Base-by-base conservation (phyloP, 495 filamentous ascomycete species). In the Hyaloscypha bicolor region DNA sequence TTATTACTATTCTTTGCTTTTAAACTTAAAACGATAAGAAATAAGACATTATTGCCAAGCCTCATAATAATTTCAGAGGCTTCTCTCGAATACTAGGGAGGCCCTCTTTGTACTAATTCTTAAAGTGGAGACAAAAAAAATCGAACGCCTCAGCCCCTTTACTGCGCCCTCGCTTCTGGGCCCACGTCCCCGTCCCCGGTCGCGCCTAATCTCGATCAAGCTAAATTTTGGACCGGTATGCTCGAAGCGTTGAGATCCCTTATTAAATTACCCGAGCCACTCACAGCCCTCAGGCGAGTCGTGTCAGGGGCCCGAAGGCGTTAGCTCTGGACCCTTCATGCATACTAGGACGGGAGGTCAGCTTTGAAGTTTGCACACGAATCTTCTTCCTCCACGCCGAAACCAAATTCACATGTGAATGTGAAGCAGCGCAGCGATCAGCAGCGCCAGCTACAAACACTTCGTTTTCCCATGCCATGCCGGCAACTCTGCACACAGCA, bases 321-420 rank as follows among this genome's bases (percentile, higher is more conserved):
- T 61, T 45, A 39, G 37, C 19, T 2, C 21, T 21, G 35, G 59
- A 61, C 59, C 59, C 59, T 61, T 42, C 33, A 48, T 61, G 59
- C 59, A 61, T 32, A 61, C 37, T 25, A 0, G 21, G n/a, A 11
- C 53, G 53, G 9, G 37, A 32, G 22, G 3, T 1, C 35, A 8
- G 35, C 35, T 37, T 37, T n/a, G n/a, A n/a, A n/a, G n/a, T n/a
- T 25, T 25, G 25, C 35, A 37, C 35, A 37, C 29, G 35, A 60
- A 39, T 4, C 35, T 60, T 39, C 33, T 2, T 37, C n/a, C 6
- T 19, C n/a, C 32, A 35, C 37, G 21, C 4, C 25, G 25, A 25
- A 25, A 14, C 42, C 0, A 48, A 16, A 16, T 4, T 48, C 0
- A 48, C 42, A 48, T 59, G 30, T 35, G 33, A 31, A 59, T 57